These are phyloP conservation scores for Sporothrix variecibatus DNA, from an alignment of 2,329 filamentous ascomycete genomes.

Conservation along the genomic window DNA sequence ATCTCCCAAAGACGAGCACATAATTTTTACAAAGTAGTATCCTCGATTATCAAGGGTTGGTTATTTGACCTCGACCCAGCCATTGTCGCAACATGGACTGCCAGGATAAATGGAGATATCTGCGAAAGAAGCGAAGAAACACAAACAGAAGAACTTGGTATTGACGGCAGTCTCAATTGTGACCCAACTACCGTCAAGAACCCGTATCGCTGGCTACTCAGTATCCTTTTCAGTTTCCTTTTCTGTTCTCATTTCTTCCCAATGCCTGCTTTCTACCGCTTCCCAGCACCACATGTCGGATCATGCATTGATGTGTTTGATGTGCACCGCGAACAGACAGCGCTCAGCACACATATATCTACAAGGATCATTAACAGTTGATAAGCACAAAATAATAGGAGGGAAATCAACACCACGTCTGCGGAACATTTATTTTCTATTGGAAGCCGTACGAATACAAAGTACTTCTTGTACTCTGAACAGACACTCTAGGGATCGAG, in stretches of 20 bases:
- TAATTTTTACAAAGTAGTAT: background rate
- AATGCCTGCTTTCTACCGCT: background rate
- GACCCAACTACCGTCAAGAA: background rate
- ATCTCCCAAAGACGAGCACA: background rate
- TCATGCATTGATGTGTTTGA: conserved; percentile 23
- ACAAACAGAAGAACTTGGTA: background rate
- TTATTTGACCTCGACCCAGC: background rate
- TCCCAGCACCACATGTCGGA: background rate
- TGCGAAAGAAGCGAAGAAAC: background rate
- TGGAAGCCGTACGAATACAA: background rate
- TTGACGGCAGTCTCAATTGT: background rate
- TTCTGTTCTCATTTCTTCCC: background rate
- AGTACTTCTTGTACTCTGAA: background rate
- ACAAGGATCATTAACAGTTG: background rate
- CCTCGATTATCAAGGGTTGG: background rate
- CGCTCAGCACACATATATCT: background rate
- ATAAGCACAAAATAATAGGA: background rate
- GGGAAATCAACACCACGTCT: background rate
- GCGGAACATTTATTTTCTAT: background rate
- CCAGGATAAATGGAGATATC: background rate
- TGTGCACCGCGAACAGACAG: conserved; percentile 14
- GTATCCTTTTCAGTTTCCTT: background rate
- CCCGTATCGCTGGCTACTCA: background rate
- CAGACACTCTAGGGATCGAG: background rate
- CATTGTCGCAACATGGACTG: background rate